phyloP scores from a whole-genome alignment of 1,284 basidiomycete species.

The Athelia sp. region DNA sequence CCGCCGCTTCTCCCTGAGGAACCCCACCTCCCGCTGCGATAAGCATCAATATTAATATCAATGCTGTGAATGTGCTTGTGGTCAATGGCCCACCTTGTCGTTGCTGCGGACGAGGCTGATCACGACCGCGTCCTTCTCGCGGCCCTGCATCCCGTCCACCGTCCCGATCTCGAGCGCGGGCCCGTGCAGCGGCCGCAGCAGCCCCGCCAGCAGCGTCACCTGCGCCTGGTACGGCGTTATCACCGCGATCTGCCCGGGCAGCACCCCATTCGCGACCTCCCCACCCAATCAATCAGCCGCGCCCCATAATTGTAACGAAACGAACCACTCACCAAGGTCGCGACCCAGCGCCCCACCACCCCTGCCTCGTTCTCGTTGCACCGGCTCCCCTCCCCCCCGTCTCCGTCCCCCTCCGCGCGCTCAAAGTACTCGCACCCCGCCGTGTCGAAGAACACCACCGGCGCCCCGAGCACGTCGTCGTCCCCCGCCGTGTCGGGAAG shows the following conservation, averaged over 20 bases:
- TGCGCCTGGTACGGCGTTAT: constrained; percentile 96
- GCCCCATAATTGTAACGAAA: not conserved
- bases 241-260: constrained; percentile 77
- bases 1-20: constrained; percentile 85
- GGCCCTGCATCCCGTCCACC: constrained; percentile 91
- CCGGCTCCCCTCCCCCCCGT: constrained; percentile 86
- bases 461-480: constrained; percentile 65
- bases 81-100: too few species aligned
- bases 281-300: not conserved
- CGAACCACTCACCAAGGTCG: constrained; percentile 58
- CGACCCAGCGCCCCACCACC: constrained; percentile 80
- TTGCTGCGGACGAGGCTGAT: constrained; percentile 89
- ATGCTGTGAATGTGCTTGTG: constrained; percentile 9
- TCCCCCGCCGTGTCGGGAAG: constrained; percentile 57
- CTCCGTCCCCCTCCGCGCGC: constrained; percentile 56
- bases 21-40: constrained; percentile 79
- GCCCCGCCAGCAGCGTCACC: constrained; percentile 72
- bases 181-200: constrained; percentile 66
- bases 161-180: constrained; percentile 82
- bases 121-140: constrained; percentile 87
- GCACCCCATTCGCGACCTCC: constrained; percentile 68
- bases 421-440: constrained; percentile 92
- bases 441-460: constrained; percentile 93
- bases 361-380: constrained; percentile 92
- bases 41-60: too few species aligned